A percentile compares a stretch with the other conserved stretches of the same genome.
Conservation (phyloP, 139 green algal species). For the Edaphochlamys debaryana region DNA sequence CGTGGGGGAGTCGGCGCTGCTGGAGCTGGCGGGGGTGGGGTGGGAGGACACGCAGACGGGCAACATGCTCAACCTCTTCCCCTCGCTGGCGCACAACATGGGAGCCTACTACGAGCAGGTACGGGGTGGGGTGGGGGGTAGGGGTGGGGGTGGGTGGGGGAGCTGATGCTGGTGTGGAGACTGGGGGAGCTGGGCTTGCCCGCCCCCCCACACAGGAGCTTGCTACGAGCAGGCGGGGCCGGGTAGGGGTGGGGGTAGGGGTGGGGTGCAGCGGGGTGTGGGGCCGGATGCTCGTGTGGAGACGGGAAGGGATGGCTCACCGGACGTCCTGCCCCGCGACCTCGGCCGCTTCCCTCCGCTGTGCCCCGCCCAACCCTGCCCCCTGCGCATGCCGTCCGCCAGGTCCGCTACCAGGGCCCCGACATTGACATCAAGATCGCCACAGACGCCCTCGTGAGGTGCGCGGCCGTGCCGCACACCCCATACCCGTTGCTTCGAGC, state of each 20-base stretch:
- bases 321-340: too few relatives aligned
- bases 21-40: conserved; percentile 22
- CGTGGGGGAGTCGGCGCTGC: conserved; percentile 8
- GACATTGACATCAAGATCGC: conserved; percentile 30
- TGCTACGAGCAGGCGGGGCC: too few relatives aligned
- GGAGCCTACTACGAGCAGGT: conserved; percentile 35
- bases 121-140: neutral
- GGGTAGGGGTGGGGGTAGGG: too few relatives aligned
- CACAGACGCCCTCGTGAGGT: conserved; percentile 22
- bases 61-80: conserved; percentile 42
- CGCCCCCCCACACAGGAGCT: too few relatives aligned
- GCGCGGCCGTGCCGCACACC: neutral
- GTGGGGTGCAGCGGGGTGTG: too few relatives aligned
- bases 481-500: too few relatives aligned
- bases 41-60: conserved; percentile 24
- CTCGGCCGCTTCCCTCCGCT: too few relatives aligned
- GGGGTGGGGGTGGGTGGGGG: neutral
- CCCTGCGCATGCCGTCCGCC: neutral
- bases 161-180: too few relatives aligned
- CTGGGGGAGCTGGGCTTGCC: too few relatives aligned
- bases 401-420: conserved; percentile 30
- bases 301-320: too few relatives aligned
- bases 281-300: too few relatives aligned
- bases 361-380: too few relatives aligned
- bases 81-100: conserved; percentile 35